phyloP scores from a whole-genome alignment of 768 basidiomycete genomes.

The Calocera viscosa region DNA sequence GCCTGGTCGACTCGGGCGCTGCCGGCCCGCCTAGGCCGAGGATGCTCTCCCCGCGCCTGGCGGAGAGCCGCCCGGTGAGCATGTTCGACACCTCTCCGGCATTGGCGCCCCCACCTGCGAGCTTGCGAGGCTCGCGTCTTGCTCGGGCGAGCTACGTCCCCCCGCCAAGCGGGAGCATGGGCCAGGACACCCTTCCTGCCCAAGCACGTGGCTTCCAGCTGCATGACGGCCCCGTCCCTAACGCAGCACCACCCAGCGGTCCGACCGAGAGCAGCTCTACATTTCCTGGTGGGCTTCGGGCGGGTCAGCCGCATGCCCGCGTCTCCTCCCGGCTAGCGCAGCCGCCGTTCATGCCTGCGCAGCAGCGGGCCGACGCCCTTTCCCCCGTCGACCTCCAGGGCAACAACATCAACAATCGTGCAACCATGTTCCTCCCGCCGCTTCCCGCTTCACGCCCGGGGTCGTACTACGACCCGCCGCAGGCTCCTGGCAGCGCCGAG shows the following conservation, averaged over 20 bases:
- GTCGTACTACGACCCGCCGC: constrained; percentile 4
- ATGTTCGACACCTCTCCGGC: constrained; percentile 5
- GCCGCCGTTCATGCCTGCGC: neutral
- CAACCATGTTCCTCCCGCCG: constrained; percentile 5
- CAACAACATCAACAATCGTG: neutral
- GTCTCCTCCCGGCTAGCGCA: neutral
- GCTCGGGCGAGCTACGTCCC: neutral
- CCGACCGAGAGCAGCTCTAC: neutral
- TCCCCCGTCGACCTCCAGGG: neutral
- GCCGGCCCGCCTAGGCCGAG: constrained; percentile 3
- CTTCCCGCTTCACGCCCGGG: neutral
- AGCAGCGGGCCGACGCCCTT: neutral
- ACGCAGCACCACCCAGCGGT: neutral
- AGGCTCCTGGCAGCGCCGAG: neutral
- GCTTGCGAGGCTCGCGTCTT: neutral
- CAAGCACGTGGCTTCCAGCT: neutral
- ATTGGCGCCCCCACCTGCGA: neutral
- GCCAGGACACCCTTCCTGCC: neutral
- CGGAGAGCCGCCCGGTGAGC: neutral
- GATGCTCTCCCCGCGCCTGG: neutral
- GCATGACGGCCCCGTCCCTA: neutral
- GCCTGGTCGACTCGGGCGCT: neutral
- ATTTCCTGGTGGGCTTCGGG: constrained; percentile 5
- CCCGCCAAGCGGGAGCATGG: neutral
- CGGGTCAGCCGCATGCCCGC: neutral